Percentiles rank a stretch among this genome's conserved stretches.
Conservation (phyloP, 2,329 filamentous ascomycete genomes). For the Penicillium sp. region DNA sequence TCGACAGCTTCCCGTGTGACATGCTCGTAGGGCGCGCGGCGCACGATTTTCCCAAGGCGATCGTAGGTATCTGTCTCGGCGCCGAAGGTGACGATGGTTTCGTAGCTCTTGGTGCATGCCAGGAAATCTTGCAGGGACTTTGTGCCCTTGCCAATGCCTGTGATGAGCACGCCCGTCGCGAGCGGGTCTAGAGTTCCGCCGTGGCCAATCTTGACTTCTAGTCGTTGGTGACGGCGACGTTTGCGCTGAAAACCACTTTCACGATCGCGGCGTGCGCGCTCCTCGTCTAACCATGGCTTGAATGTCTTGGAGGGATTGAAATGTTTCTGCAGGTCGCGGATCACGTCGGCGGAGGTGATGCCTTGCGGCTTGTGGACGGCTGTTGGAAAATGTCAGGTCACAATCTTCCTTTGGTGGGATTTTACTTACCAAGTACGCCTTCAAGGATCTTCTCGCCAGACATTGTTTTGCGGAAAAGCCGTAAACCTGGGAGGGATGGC, state of each 20-base stretch:
- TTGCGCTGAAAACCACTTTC: slow-evolving; percentile 61
- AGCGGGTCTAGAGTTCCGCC: slow-evolving; percentile 93
- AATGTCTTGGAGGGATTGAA: slow-evolving; percentile 83
- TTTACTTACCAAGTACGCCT: slow-evolving; percentile 59
- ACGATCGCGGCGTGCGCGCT: slow-evolving; percentile 55
- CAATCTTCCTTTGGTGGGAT: not conserved
- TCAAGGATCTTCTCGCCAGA: slow-evolving; percentile 55
- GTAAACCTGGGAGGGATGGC: slow-evolving; percentile 30
- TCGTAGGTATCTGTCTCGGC: slow-evolving; percentile 93
- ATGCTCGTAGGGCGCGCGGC: slow-evolving; percentile 71
- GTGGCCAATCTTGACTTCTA: slow-evolving; percentile 90
- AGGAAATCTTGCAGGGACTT: slow-evolving; percentile 79
- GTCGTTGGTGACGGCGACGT: slow-evolving; percentile 59
- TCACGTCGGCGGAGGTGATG: slow-evolving; percentile 83
- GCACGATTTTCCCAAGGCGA: slow-evolving; percentile 76
- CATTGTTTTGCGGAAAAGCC: slow-evolving; percentile 39
- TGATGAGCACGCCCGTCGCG: slow-evolving; percentile 86
- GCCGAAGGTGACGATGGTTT: slow-evolving; percentile 84
- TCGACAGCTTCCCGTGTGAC: slow-evolving; percentile 78
- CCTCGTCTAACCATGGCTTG: slow-evolving; percentile 68
- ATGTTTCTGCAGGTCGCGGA: slow-evolving; percentile 79
- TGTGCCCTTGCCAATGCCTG: slow-evolving; percentile 83
- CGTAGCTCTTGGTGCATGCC: slow-evolving; percentile 88
- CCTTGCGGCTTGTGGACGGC: slow-evolving; percentile 90
- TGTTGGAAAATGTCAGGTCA: slow-evolving; percentile 39